A percentile compares a stretch with the other conserved stretches of the same genome.
These are phyloP conservation scores for Basidioascus undulatus DNA, from an alignment of 768 basidiomycete species.

Conservation along the genomic window DNA sequence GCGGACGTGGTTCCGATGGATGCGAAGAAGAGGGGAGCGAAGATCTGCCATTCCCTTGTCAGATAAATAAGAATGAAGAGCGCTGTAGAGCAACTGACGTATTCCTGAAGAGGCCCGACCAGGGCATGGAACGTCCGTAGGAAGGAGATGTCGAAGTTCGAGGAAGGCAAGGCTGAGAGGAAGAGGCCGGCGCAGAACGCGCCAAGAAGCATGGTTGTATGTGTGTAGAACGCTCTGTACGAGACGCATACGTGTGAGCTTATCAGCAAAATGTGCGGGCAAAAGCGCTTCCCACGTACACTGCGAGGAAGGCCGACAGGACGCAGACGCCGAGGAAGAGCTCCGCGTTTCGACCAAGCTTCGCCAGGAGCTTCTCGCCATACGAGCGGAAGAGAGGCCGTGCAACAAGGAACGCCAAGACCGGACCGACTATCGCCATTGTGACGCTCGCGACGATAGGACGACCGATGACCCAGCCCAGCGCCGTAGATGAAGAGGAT, in stretches of 20 bases:
- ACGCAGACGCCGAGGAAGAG: slow-evolving; percentile 2
- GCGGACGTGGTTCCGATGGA: slow-evolving; percentile 27
- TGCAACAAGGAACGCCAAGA: slow-evolving; percentile 17
- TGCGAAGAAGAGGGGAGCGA: slow-evolving; percentile 40
- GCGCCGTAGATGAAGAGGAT: too few relatives aligned
- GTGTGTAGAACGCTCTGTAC: slow-evolving; percentile 22
- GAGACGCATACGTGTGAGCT: background rate
- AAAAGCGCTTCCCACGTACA: slow-evolving; percentile 1
- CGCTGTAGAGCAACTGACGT: background rate
- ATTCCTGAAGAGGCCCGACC: slow-evolving; percentile 21
- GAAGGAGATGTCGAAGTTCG: slow-evolving; percentile 5
- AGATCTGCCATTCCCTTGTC: slow-evolving; percentile 18
- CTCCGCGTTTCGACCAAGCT: background rate
- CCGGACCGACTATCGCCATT: slow-evolving; percentile 23
- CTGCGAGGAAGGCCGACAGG: slow-evolving; percentile 5
- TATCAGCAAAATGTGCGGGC: too few relatives aligned
- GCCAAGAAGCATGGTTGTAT: slow-evolving; percentile 37
- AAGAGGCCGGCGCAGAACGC: slow-evolving; percentile 35
- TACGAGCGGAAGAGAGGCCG: slow-evolving; percentile 9
- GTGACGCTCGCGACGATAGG: slow-evolving; percentile 33
- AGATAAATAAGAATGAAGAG: background rate
- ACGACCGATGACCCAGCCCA: slow-evolving; percentile 23
- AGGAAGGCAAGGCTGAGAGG: slow-evolving; percentile 18
- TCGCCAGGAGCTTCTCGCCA: background rate
- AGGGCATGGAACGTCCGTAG: slow-evolving; percentile 19